Base-by-base conservation (phyloP, 495 filamentous ascomycete genomes). In the Tuber brumale region DNA sequence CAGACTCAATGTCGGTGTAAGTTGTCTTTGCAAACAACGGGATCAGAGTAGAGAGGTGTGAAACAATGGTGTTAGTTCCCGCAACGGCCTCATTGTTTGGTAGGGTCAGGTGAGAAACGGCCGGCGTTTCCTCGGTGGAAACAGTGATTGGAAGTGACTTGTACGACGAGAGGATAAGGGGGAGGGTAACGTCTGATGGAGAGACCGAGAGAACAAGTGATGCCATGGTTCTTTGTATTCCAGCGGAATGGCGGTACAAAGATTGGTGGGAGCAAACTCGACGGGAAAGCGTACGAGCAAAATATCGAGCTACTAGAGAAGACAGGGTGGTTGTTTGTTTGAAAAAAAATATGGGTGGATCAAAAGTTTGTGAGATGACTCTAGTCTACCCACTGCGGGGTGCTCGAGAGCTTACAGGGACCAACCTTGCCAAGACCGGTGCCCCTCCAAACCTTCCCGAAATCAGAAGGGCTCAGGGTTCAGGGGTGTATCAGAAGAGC, bases 1-100 rank as follows among this genome's bases (percentile, higher is more conserved):
- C 89, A 84, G 92, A 89, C 85, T 99, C 95, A 75, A 88, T 85
- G 78, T 89, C 86, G 74, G 89, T 89, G 84, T 95, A 97, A 77
- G 88, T 89, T 80, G 87, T 88, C 76, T 87, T 83, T 72, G 90
- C 86, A 86, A 94, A 92, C 61, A 71, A 46, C 35, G 78, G 79
- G 41, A 83, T 75, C 10, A 80, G 70, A 0, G 75, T 73, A 18
- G 81, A 75, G 70, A 83, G 76, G 44, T 83, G 75, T 3, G 76
- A 76, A 27, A 76, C 75, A 57, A 83, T 83, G 27, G 81, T 81
- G 46, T 83, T 83, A 23, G 81, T 76, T 71, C 81, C 82, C 8
- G 72, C 73, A 75, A 83, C 44, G 46, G 76, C 76, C 48, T 72
- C 79, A n/a, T 72, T 45, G 61, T 78, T 75, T 21, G 48, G 23